A percentile compares a stretch with the other conserved stretches of the same genome.
phyloP scores from a whole-genome alignment of 129 eudicot species.

The Calendula officinalis region DNA sequence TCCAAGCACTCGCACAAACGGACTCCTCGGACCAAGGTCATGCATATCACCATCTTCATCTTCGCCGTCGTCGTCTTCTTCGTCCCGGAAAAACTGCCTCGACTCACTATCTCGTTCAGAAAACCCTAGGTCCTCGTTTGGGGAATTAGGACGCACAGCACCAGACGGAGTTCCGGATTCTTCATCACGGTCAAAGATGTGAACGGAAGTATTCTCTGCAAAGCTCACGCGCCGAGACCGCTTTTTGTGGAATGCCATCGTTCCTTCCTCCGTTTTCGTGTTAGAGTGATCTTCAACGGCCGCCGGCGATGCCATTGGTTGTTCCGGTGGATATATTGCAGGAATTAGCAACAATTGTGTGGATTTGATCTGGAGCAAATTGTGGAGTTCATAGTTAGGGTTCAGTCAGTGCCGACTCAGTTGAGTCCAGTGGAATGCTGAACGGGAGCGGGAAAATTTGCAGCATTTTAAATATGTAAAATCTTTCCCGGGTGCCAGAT shows the following conservation, averaged over 20 bases:
- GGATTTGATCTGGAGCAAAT: background rate
- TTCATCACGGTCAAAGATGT: constrained; percentile 75
- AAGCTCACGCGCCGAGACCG: constrained; percentile 90
- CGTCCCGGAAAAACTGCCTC: constrained; percentile 20
- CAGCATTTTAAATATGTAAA: background rate
- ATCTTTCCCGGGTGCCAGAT: background rate
- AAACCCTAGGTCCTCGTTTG: constrained; percentile 35
- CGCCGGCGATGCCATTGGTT: constrained; percentile 31
- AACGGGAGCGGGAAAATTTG: constrained; percentile 26
- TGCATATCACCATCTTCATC: constrained; percentile 37
- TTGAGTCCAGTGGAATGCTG: constrained; percentile 9
- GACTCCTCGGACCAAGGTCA: constrained; percentile 31
- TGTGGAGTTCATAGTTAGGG: constrained; percentile 13
- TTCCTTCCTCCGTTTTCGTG: constrained; percentile 51
- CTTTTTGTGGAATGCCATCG: constrained; percentile 44
- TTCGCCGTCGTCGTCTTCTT: constrained; percentile 32
- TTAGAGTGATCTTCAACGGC: constrained; percentile 33
- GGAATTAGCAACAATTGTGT: background rate
- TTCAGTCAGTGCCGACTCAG: constrained; percentile 1
- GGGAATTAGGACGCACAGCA: constrained; percentile 20
- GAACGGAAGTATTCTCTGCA: constrained; percentile 86
- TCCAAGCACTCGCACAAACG: constrained; percentile 54
- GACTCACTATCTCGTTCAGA: constrained; percentile 24
- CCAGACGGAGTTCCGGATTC: constrained; percentile 49
- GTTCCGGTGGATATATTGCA: background rate